Percentiles rank a stretch among this genome's conserved stretches.
These are phyloP conservation scores for Trifolium pratense DNA, from an alignment of 306 rosid genomes.

Conservation along the genomic window DNA sequence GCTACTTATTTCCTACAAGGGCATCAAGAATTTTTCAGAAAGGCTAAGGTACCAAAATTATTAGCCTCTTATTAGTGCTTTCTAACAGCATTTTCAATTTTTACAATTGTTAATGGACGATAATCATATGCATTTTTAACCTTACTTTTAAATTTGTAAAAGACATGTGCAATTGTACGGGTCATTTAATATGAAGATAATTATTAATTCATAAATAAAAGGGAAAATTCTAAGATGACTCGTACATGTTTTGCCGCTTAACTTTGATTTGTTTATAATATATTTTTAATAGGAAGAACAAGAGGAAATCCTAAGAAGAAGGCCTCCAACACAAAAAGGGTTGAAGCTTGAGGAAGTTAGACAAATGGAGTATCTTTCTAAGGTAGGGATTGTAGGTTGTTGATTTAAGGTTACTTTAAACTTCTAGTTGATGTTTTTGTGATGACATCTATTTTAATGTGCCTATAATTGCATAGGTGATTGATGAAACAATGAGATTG, in stretches of 20 bases:
- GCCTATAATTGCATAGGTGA: slow-evolving; percentile 48
- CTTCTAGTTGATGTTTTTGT: background rate
- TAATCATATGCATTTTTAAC: no score
- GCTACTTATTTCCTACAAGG: slow-evolving; percentile 52
- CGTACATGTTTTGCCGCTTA: no score
- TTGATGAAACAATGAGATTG: slow-evolving; percentile 76
- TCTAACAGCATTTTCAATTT: background rate
- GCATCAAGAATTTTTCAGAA: slow-evolving; percentile 58
- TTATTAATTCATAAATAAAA: no score
- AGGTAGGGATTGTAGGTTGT: slow-evolving; percentile 45
- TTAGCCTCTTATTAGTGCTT: background rate
- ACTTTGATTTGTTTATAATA: background rate
- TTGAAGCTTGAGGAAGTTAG: slow-evolving; percentile 67
- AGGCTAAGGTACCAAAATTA: slow-evolving; percentile 67
- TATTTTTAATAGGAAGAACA: slow-evolving; percentile 67
- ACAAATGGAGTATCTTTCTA: slow-evolving; percentile 70
- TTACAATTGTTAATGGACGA: background rate
- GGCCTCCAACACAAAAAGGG: slow-evolving; percentile 66
- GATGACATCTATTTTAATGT: background rate
- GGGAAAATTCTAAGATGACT: no score
- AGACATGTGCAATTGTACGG: no score
- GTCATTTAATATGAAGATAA: no score
- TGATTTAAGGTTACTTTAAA: background rate
- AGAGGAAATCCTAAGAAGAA: slow-evolving; percentile 54
- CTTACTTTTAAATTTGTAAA: no score